Conservation (phyloP, 179 eudicot genomes). For the Drosera spatulata region DNA sequence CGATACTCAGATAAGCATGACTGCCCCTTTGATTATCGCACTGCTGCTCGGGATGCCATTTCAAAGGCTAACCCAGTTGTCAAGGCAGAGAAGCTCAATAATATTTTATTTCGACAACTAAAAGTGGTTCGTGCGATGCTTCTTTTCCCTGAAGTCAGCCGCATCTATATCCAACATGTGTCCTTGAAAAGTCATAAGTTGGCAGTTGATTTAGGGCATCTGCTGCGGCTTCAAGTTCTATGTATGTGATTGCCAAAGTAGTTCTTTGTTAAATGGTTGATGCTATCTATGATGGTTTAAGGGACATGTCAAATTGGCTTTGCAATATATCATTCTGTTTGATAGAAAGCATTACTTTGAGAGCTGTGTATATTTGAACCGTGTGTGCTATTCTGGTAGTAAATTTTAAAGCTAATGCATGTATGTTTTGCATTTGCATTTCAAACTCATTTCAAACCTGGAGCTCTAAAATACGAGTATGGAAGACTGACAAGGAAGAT, state of each 20-base stretch:
- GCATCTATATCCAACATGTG: conserved; percentile 1
- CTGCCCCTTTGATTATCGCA: conserved; percentile 15
- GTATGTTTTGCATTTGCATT: background rate
- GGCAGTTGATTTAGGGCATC: too few species aligned
- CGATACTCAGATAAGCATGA: conserved; percentile 22
- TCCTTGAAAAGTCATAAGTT: background rate
- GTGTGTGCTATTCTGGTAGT: conserved; percentile 3
- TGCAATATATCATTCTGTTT: background rate
- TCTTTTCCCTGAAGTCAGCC: background rate
- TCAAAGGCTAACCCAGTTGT: background rate
- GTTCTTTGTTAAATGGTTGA: background rate
- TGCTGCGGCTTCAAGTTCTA: background rate
- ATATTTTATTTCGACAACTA: background rate
- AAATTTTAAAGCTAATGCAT: conserved; percentile 12
- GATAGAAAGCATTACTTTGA: background rate
- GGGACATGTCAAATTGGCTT: background rate
- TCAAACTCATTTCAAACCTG: background rate
- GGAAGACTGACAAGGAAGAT: too few species aligned
- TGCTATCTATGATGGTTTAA: background rate
- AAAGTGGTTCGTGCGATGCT: background rate
- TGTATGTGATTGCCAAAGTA: background rate
- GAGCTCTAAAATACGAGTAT: background rate
- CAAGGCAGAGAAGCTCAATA: background rate
- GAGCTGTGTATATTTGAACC: background rate
- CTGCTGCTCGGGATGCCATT: background rate